Conservation (phyloP, 2,329 filamentous ascomycete species). For the Diaporthe eres region DNA sequence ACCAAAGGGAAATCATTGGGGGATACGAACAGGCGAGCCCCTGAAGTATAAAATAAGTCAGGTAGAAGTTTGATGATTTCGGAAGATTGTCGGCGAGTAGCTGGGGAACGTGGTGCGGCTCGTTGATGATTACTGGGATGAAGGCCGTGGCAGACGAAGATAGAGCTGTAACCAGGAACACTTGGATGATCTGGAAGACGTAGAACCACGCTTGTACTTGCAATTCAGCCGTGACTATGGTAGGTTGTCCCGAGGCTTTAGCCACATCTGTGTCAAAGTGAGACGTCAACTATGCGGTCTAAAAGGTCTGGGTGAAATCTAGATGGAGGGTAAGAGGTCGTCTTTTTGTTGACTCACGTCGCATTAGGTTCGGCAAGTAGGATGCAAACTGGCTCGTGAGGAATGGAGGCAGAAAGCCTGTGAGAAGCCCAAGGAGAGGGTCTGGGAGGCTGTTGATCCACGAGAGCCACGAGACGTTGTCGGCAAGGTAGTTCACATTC, state of each 20-base stretch:
- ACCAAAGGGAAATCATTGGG: not conserved
- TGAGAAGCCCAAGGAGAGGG: constrained; percentile 86
- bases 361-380: constrained; percentile 79
- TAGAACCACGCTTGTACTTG: constrained; percentile 87
- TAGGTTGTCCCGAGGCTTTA: constrained; percentile 79
- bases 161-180: constrained; percentile 86
- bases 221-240: constrained; percentile 79
- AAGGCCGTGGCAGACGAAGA: constrained; percentile 79
- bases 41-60: constrained; percentile 55
- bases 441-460: constrained; percentile 86
- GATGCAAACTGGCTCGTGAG: constrained; percentile 41
- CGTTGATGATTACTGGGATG: constrained; percentile 67
- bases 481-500: constrained; percentile 81
- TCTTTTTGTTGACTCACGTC: constrained; percentile 65
- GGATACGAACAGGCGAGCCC: constrained; percentile 41
- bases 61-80: constrained; percentile 82
- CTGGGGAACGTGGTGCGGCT: constrained; percentile 69
- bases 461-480: constrained; percentile 75
- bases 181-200: constrained; percentile 84
- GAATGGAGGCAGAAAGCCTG: constrained; percentile 82
- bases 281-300: not conserved
- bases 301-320: constrained; percentile 39
- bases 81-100: constrained; percentile 77
- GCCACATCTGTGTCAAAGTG: constrained; percentile 69
- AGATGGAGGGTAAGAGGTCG: not conserved